phyloP scores from a whole-genome alignment of 768 basidiomycete genomes.

The Suillus discolor region DNA sequence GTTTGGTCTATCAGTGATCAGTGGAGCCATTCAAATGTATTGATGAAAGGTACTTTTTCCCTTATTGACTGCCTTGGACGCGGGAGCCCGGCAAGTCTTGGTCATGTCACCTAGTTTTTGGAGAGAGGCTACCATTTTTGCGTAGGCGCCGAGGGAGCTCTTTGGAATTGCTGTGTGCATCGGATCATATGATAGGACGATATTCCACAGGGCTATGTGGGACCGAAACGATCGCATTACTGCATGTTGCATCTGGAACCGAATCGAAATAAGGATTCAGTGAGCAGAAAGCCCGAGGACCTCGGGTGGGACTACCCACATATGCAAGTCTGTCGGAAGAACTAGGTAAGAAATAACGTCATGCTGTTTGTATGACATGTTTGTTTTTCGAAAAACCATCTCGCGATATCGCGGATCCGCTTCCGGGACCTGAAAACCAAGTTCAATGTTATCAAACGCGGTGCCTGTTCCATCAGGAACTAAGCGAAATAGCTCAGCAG shows the following conservation, averaged over 20 bases:
- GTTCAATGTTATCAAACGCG: not conserved
- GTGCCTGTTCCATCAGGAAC: not conserved
- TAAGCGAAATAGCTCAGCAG: not conserved
- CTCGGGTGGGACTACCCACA: constrained; percentile 1
- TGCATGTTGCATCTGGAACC: not conserved
- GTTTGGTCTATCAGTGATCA: not conserved
- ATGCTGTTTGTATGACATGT: not conserved
- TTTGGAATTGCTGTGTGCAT: not conserved
- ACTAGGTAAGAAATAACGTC: not conserved
- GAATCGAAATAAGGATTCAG: not conserved
- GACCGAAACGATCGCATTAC: not conserved
- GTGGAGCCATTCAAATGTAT: not conserved
- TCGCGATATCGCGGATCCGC: not conserved
- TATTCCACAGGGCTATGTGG: not conserved
- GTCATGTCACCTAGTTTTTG: not conserved
- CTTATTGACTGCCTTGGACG: not conserved
- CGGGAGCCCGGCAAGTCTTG: not conserved
- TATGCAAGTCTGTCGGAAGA: not conserved
- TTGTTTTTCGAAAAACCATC: not conserved
- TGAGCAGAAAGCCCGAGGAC: not conserved
- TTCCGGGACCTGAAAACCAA: not conserved
- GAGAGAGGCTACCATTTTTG: not conserved
- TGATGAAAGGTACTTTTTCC: not conserved
- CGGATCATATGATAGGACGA: not conserved
- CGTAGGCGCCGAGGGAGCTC: not conserved